Base-by-base conservation (phyloP, 352 stramenopile genomes). In the Globisporangium ultimum region DNA sequence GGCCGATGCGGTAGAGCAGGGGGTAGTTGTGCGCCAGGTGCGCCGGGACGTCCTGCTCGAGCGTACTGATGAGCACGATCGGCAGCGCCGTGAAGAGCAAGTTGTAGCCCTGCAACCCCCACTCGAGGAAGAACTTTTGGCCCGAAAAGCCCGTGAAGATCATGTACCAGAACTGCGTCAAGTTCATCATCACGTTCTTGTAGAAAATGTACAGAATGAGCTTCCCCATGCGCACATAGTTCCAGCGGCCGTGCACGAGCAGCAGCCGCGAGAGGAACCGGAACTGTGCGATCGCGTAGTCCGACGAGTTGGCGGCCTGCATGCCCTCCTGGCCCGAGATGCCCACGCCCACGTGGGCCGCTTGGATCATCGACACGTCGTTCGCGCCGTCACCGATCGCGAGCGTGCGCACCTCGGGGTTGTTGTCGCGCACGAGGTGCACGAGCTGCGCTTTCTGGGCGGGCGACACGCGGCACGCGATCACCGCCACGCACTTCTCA, bases 301-400 rank as follows among this genome's bases (percentile, higher is more conserved):
- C 95, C 4, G 84, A 91, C 57, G 92, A 92, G 66, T 98, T 98
- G 0, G 91, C 93, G 2, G 95, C 98, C 57, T 98, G 95, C 76
- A 97, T 93, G 14, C 94, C 94, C 72, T 98, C 94, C 52, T 97
- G 90, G 0, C 94, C 94, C 0, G 78, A 93, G 47, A 98, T 98
- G 11, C 93, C 94, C 24, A 98, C 86, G 48, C 93, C 93, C 5
- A 98, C 87, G 63, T 98, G 88, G 2, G 89, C 93, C 3, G 77
- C 76, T 70, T 98, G 90, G 58, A 98, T 98, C 96, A 98, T 98
- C 20, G 87, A 91, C 0, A 98, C 96, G 65, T 98, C 96, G 63
- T 98, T 98, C 0, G 95, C 96, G 28, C 96, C 96, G 58, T 98
- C 96, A 24, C 96, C 93, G 50, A 98, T 98, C 15, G 89, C 85